These are phyloP conservation scores for Sphaerosporella brunnea DNA, from an alignment of 495 filamentous ascomycete species.

Conservation along the genomic window DNA sequence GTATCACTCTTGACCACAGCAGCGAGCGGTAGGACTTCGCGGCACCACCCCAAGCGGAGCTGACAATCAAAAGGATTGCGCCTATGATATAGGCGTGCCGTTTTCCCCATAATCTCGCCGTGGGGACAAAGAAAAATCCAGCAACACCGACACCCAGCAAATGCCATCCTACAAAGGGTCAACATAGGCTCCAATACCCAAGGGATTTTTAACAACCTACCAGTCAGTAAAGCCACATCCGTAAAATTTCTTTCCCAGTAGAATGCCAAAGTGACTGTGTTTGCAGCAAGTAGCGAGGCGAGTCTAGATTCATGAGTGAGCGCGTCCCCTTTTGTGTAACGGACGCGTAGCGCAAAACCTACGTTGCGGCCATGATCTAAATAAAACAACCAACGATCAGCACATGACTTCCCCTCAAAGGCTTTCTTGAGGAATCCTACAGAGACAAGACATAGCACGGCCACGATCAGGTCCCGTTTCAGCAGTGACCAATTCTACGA, in stretches of 20 bases:
- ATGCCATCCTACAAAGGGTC: conserved; percentile 43
- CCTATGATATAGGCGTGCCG: conserved; percentile 74
- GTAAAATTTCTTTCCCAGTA: conserved; percentile 45
- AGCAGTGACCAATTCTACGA: conserved; percentile 74
- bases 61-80: conserved; percentile 50
- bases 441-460: conserved; percentile 57
- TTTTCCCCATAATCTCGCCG: conserved; percentile 82
- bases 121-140: conserved; percentile 67
- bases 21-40: conserved; percentile 48
- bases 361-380: conserved; percentile 22
- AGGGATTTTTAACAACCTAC: background rate
- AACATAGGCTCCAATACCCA: background rate
- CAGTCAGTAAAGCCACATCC: conserved; percentile 56
- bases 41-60: conserved; percentile 63
- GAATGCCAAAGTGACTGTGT: conserved; percentile 52
- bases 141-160: conserved; percentile 66
- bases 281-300: conserved; percentile 71
- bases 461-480: conserved; percentile 65
- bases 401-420: too few species aligned
- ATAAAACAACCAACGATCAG: too few species aligned
- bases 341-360: too few species aligned
- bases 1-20: conserved; percentile 56
- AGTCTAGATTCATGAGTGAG: conserved; percentile 27
- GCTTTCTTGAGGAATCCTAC: conserved; percentile 33
- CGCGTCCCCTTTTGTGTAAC: too few species aligned